Conservation (phyloP, 306 rosid species). For the Calophaca sinica region DNA sequence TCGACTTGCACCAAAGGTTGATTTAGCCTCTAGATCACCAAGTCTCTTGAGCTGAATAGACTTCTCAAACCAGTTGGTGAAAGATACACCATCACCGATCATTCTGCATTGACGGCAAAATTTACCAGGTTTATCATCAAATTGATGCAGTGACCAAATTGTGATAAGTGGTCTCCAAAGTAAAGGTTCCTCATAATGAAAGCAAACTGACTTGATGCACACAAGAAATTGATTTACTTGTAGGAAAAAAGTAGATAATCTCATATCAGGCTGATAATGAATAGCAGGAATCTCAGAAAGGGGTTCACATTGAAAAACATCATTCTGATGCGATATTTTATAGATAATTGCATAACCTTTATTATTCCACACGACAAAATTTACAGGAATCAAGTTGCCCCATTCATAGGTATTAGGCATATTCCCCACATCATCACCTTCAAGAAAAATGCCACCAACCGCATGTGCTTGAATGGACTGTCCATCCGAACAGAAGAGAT, state of each 20-base stretch:
- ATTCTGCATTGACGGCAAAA: slow-evolving; percentile 56
- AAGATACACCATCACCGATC: slow-evolving; percentile 58
- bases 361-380: slow-evolving; percentile 75
- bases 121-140: slow-evolving; percentile 55
- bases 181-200: slow-evolving; percentile 68
- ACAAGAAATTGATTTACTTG: slow-evolving; percentile 63
- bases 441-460: slow-evolving; percentile 73
- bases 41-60: slow-evolving; percentile 47
- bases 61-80: slow-evolving; percentile 59
- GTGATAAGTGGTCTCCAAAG: slow-evolving; percentile 77
- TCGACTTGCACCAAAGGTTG: slow-evolving; percentile 46
- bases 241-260: slow-evolving; percentile 58
- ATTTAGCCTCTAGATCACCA: slow-evolving; percentile 44
- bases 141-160: slow-evolving; percentile 59
- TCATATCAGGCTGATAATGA: slow-evolving; percentile 54
- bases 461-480: slow-evolving; percentile 56
- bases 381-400: slow-evolving; percentile 41
- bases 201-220: slow-evolving; percentile 70
- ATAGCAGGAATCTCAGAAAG: slow-evolving; percentile 73
- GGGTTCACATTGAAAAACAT: slow-evolving; percentile 60
- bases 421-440: slow-evolving; percentile 50
- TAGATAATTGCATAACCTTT: slow-evolving; percentile 70
- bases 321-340: slow-evolving; percentile 61
- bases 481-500: slow-evolving; percentile 43
- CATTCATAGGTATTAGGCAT: slow-evolving; percentile 41